Percentiles rank a stretch among this genome's conserved stretches.
Evolutionary conservation across 345 rosid species (phyloP).

Genomic region (Citrus cavaleriei): DNA sequence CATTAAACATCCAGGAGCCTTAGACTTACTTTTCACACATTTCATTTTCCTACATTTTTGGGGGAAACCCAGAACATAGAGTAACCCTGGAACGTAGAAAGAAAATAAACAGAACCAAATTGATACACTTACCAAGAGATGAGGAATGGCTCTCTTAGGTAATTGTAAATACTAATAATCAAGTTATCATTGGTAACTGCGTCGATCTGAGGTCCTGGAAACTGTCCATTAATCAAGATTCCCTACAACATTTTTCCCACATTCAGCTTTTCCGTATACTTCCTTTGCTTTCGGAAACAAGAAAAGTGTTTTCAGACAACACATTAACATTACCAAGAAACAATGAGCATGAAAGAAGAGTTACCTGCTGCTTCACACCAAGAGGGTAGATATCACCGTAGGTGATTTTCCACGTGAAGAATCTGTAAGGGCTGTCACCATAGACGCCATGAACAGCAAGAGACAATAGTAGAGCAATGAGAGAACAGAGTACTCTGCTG

Average conservation of each 20-base stretch:
- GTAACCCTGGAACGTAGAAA: background rate
- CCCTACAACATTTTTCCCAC: constrained; percentile 42
- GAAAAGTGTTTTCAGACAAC: background rate
- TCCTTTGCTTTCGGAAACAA: background rate
- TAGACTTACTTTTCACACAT: background rate
- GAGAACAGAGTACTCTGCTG: constrained; percentile 21
- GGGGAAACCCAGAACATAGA: constrained; percentile 1
- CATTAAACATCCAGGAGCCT: background rate
- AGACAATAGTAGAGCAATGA: constrained; percentile 38
- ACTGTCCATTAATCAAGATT: constrained; percentile 69
- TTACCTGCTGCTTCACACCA: constrained; percentile 86
- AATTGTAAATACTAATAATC: constrained; percentile 61
- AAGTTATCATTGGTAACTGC: constrained; percentile 62
- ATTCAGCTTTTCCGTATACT: background rate
- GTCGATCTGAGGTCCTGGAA: constrained; percentile 77
- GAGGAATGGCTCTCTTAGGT: constrained; percentile 63
- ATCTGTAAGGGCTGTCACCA: constrained; percentile 81
- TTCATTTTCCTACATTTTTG: constrained; percentile 5
- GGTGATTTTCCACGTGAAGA: constrained; percentile 80
- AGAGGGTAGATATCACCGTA: constrained; percentile 91
- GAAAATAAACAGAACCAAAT: background rate
- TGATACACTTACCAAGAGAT: constrained; percentile 42
- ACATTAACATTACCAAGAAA: background rate
- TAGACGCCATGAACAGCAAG: constrained; percentile 44
- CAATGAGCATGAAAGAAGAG: background rate